A percentile compares a stretch with the other conserved stretches of the same genome.
Conservation (phyloP, 805 yeast species). For the Maudiozyma pseudohumilis region DNA sequence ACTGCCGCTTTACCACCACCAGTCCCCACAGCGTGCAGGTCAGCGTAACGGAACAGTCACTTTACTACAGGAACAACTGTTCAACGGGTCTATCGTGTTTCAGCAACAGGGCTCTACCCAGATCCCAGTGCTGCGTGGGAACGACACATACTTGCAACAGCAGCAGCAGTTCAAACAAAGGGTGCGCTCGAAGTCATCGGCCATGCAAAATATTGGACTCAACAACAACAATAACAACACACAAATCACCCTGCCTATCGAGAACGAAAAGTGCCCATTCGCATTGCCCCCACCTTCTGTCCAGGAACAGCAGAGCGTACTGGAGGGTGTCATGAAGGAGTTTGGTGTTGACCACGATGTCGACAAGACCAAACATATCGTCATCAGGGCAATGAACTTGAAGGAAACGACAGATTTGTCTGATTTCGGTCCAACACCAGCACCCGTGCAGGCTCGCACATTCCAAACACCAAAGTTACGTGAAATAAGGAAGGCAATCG, state of each 20-base stretch:
- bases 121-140: constrained; percentile 17
- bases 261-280: constrained; percentile 29
- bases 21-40: constrained; percentile 7
- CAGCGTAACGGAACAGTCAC: constrained; percentile 17
- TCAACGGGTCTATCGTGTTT: constrained; percentile 23
- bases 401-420: constrained; percentile 29
- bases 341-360: constrained; percentile 2
- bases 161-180: background rate
- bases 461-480: constrained; percentile 85
- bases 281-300: constrained; percentile 27
- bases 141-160: background rate
- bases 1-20: constrained; percentile 26
- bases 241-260: constrained; percentile 9
- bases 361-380: constrained; percentile 1
- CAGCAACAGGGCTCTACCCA: constrained; percentile 26
- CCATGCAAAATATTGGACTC: background rate
- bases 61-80: constrained; percentile 25
- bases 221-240: constrained; percentile 4
- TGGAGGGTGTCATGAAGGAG: background rate
- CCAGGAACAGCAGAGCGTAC: constrained; percentile 6
- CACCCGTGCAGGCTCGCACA: constrained; percentile 54
- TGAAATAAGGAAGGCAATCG: constrained; percentile 72
- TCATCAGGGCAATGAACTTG: constrained; percentile 6
- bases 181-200: background rate
- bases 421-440: constrained; percentile 70